phyloP scores from a whole-genome alignment of 2,329 filamentous ascomycete genomes.

The Aspergillaceae sp. region DNA sequence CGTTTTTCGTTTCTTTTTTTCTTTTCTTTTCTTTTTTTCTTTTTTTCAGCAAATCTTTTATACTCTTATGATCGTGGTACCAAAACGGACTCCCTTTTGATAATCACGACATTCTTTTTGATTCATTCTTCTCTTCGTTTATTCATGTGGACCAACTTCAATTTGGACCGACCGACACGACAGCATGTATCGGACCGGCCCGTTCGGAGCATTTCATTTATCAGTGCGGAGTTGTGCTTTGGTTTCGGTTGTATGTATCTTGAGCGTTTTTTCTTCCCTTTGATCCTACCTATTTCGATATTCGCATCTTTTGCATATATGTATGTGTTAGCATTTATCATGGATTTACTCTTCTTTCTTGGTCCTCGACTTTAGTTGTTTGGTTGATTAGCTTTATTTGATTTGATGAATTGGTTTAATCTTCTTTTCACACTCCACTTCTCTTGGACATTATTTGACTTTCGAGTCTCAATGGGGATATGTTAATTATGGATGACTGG shows the following conservation, averaged over 20 bases:
- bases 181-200: not conserved
- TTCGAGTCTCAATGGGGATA: no score
- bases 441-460: conserved; percentile 3
- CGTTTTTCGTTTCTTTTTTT: not conserved
- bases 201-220: conserved; percentile 1
- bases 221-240: conserved; percentile 1
- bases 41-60: not conserved
- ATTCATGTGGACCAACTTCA: not conserved
- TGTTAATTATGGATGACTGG: no score
- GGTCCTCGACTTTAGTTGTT: conserved; percentile 3
- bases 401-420: no score
- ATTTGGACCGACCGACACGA: not conserved
- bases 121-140: not conserved
- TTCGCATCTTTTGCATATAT: not conserved
- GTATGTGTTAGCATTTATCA: not conserved
- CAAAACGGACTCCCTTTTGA: conserved; percentile 1
- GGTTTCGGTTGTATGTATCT: not conserved
- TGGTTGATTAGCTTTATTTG: conserved; percentile 6
- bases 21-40: not conserved
- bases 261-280: not conserved
- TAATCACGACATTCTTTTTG: not conserved
- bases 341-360: conserved; percentile 1
- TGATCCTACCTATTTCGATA: no score
- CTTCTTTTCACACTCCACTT: no score
- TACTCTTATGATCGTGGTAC: conserved; percentile 1